phyloP scores from a whole-genome alignment of 345 rosid species.

The Camelina neglecta region DNA sequence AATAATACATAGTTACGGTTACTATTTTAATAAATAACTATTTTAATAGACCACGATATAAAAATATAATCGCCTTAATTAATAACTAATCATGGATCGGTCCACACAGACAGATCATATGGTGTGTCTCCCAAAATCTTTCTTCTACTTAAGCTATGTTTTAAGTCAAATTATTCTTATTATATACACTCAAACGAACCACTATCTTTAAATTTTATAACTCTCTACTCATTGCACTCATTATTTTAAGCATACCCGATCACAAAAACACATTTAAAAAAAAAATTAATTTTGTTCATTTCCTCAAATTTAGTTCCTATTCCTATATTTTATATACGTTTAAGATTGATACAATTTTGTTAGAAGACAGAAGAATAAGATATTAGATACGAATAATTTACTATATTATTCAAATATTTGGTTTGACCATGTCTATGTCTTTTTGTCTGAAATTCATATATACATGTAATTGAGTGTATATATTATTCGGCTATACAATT shows the following conservation, averaged over 20 bases:
- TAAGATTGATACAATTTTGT: background rate
- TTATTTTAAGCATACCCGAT: background rate
- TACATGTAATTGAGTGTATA: background rate
- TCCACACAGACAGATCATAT: conserved; percentile 36
- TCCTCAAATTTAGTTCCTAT: background rate
- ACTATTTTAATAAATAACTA: background rate
- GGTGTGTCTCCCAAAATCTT: conserved; percentile 38
- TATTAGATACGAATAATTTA: background rate
- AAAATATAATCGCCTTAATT: background rate
- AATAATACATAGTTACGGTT: background rate
- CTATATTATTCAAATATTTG: conserved; percentile 8
- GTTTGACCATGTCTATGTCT: conserved; percentile 13
- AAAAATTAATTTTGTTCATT: background rate
- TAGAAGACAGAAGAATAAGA: background rate
- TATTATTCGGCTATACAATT: no score
- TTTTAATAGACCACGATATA: conserved; percentile 4
- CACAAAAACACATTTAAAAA: background rate
- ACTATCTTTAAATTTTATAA: conserved; percentile 3
- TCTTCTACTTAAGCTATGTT: conserved; percentile 11
- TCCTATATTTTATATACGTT: background rate
- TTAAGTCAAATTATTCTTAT: conserved; percentile 33
- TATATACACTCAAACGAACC: conserved; percentile 32
- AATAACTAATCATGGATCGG: conserved; percentile 22
- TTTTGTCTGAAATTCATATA: background rate
- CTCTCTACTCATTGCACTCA: conserved; percentile 9